A percentile compares a stretch with the other conserved stretches of the same genome.
These are phyloP conservation scores for Pythium inflatum DNA, from an alignment of 352 stramenopile species.

Conservation along the genomic window DNA sequence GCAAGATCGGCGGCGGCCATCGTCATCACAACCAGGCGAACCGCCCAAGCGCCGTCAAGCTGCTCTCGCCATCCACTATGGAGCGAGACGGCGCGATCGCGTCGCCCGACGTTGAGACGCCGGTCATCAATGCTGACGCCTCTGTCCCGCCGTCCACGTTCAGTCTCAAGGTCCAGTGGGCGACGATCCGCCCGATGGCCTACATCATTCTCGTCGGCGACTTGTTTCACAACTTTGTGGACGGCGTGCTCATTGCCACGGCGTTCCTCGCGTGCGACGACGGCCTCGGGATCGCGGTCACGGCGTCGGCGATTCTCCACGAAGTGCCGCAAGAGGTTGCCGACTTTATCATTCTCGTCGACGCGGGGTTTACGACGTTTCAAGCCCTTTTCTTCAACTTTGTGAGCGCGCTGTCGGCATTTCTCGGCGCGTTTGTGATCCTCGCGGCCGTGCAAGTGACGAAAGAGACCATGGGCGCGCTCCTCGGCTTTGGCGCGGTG, in stretches of 20 bases:
- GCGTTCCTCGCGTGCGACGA: conserved; percentile 59
- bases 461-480: conserved; percentile 63
- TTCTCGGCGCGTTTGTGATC: conserved; percentile 70
- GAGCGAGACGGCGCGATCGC: conserved; percentile 12
- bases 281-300: conserved; percentile 58
- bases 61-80: conserved; percentile 7
- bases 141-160: conserved; percentile 30
- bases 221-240: conserved; percentile 89
- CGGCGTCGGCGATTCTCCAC: conserved; percentile 76
- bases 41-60: conserved; percentile 34
- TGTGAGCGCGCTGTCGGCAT: conserved; percentile 70
- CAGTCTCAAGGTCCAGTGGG: conserved; percentile 43
- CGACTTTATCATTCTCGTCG: conserved; percentile 86
- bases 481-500: conserved; percentile 78
- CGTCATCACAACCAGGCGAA: conserved; percentile 34
- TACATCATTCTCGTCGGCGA: conserved; percentile 85
- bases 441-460: conserved; percentile 60
- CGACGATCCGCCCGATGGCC: conserved; percentile 52
- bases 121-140: conserved; percentile 31
- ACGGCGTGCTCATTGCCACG: conserved; percentile 74
- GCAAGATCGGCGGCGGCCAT: conserved; percentile 34
- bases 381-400: conserved; percentile 86
- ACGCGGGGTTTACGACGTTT: conserved; percentile 62
- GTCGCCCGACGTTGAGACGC: conserved; percentile 36
- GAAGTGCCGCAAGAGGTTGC: conserved; percentile 87